These are phyloP conservation scores for Aspergillus sp. DNA, from an alignment of 2,329 filamentous ascomycete species.

Conservation along the genomic window DNA sequence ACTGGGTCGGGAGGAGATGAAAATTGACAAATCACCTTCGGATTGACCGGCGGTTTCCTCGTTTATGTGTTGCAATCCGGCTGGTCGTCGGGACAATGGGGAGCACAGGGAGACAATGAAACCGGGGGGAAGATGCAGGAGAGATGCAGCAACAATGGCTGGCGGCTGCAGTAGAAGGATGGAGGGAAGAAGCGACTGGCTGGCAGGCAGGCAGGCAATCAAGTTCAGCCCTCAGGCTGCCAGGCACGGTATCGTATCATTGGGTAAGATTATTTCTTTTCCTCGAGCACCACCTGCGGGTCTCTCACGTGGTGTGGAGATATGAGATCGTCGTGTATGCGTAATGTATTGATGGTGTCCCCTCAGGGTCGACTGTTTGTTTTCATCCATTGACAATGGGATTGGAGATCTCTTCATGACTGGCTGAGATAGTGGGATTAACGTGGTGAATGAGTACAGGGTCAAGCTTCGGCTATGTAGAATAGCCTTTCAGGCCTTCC, in stretches of 20 bases:
- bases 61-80: background rate
- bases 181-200: background rate
- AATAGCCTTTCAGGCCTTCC: background rate
- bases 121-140: slow-evolving; percentile 3
- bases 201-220: background rate
- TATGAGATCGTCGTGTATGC: slow-evolving; percentile 6
- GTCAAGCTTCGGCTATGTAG: background rate
- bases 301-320: slow-evolving; percentile 9
- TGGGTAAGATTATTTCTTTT: background rate
- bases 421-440: too few relatives aligned
- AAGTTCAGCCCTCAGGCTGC: background rate
- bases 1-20: background rate
- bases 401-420: background rate
- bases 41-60: background rate
- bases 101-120: background rate
- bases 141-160: slow-evolving; percentile 7
- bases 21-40: background rate
- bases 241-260: background rate
- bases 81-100: background rate
- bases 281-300: slow-evolving; percentile 6
- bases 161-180: background rate
- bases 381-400: background rate
- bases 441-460: background rate
- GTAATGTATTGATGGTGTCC: background rate
- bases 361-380: background rate